Percentiles rank a stretch among this genome's conserved stretches.
phyloP scores from a whole-genome alignment of 352 stramenopile genomes.

The Pythium volutum region DNA sequence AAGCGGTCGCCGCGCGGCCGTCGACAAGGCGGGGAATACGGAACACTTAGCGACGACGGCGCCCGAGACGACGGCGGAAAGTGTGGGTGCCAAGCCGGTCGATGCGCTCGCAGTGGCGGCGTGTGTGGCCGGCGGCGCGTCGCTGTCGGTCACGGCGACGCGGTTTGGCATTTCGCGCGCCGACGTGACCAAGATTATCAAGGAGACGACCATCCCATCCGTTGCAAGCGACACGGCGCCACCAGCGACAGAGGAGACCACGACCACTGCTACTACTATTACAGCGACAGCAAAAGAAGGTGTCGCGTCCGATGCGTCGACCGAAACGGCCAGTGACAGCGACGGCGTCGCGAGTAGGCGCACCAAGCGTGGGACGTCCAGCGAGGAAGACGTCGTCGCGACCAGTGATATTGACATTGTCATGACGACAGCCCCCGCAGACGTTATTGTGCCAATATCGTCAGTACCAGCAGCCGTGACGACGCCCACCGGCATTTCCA shows the following conservation, averaged over 20 bases:
- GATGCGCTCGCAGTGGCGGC: constrained; percentile 8
- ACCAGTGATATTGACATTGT: background rate
- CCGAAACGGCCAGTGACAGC: constrained; percentile 5
- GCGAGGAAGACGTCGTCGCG: background rate
- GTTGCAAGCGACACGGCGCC: background rate
- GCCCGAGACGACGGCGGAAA: background rate
- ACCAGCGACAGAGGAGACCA: background rate
- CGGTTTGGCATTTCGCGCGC: constrained; percentile 31
- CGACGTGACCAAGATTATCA: constrained; percentile 28
- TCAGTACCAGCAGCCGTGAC: background rate
- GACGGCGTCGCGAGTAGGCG: background rate
- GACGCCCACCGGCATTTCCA: background rate
- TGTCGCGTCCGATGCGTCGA: constrained; percentile 9
- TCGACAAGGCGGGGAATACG: background rate
- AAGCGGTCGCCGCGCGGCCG: background rate
- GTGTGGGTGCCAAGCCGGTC: constrained; percentile 5
- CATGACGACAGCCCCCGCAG: background rate
- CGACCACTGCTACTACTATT: background rate
- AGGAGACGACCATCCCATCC: constrained; percentile 15
- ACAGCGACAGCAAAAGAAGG: background rate
- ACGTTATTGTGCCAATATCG: background rate
- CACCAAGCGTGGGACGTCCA: background rate
- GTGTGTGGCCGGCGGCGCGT: constrained; percentile 28
- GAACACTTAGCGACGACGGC: background rate
- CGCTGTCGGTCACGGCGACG: constrained; percentile 23